Conservation (phyloP, 148 eudicot species). For the Agrostemma githago region DNA sequence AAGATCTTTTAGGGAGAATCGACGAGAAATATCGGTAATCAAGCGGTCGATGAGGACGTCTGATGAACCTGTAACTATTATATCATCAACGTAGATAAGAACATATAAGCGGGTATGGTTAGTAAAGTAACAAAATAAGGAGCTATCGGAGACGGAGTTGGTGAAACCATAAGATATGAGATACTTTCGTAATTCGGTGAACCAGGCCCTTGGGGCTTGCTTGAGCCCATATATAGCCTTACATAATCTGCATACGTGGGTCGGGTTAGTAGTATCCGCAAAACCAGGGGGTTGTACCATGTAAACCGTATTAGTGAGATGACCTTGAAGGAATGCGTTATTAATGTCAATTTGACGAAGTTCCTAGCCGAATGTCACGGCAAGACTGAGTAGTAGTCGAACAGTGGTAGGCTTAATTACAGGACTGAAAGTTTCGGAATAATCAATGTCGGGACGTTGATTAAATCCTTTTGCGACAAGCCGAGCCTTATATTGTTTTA, state of each 20-base stretch:
- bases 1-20: no score
- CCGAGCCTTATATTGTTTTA: neutral
- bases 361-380: neutral
- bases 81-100: no score
- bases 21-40: no score
- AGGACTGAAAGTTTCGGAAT: conserved; percentile 12
- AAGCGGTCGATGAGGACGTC: no score
- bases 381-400: neutral
- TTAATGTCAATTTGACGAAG: neutral
- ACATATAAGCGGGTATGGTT: no score
- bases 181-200: neutral
- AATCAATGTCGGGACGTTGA: conserved; percentile 11
- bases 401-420: conserved; percentile 16
- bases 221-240: conserved; percentile 2
- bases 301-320: neutral
- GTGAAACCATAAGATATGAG: neutral
- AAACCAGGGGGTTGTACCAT: conserved; percentile 13
- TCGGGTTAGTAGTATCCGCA: neutral
- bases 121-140: neutral
- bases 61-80: no score
- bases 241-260: neutral
- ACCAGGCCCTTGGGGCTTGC: conserved; percentile 18
- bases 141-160: neutral
- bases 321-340: conserved; percentile 5
- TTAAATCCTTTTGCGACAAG: conserved; percentile 8